These are phyloP conservation scores for Candida maltosa DNA, from an alignment of 805 yeast species.

Conservation along the genomic window DNA sequence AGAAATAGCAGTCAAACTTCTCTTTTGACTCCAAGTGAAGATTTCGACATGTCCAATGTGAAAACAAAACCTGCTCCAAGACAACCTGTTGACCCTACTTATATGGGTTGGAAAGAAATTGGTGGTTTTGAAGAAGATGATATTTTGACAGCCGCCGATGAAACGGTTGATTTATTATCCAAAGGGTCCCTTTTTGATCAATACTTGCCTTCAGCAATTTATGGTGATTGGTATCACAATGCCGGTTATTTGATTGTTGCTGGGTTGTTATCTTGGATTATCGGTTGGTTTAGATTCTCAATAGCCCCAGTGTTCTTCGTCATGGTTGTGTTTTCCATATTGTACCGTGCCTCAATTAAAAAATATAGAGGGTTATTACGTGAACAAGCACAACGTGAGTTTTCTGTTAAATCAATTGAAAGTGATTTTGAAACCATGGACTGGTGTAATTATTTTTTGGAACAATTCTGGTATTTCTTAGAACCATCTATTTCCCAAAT, in stretches of 20 bases:
- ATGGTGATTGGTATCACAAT: slow-evolving; percentile 97
- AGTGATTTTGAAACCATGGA: slow-evolving; percentile 91
- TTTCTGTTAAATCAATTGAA: slow-evolving; percentile 76
- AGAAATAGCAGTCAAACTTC: background rate
- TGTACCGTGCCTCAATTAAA: slow-evolving; percentile 81
- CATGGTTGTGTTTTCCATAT: slow-evolving; percentile 55
- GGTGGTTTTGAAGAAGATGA: slow-evolving; percentile 81
- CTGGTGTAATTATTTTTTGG: slow-evolving; percentile 88
- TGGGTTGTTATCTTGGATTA: slow-evolving; percentile 68
- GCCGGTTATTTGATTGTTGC: slow-evolving; percentile 68
- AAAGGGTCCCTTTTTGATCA: slow-evolving; percentile 73
- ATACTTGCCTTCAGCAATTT: slow-evolving; percentile 67
- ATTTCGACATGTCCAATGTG: slow-evolving; percentile 30
- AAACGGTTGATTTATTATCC: slow-evolving; percentile 64
- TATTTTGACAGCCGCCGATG: slow-evolving; percentile 63
- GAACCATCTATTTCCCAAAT: slow-evolving; percentile 88
- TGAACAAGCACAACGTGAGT: slow-evolving; percentile 82
- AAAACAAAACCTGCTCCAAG: slow-evolving; percentile 42
- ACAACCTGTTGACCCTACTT: slow-evolving; percentile 59
- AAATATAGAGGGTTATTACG: slow-evolving; percentile 72
- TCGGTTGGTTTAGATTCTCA: slow-evolving; percentile 76
- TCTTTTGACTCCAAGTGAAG: slow-evolving; percentile 28
- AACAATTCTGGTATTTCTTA: slow-evolving; percentile 86
- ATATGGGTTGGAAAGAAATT: slow-evolving; percentile 92
- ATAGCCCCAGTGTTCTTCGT: slow-evolving; percentile 80